Conservation (phyloP, 1,284 basidiomycete genomes). For the Sanghuangporus sanghuang region DNA sequence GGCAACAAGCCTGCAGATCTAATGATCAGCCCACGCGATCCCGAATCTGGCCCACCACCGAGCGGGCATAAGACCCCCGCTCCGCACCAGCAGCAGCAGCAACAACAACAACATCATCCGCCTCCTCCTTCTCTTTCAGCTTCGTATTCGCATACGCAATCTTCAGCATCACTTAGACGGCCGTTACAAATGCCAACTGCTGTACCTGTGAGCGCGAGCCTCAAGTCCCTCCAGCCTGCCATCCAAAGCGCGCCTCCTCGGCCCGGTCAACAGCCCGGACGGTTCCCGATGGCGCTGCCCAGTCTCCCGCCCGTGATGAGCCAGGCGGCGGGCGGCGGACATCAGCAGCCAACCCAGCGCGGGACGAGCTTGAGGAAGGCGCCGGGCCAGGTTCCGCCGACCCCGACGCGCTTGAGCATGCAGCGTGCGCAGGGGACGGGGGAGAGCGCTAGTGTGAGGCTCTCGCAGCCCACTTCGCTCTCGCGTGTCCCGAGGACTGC, state of each 20-base stretch:
- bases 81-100: not conserved
- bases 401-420: conserved; percentile 59
- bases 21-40: conserved; percentile 62
- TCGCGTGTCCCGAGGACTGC: conserved; percentile 17
- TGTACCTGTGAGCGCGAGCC: conserved; percentile 4
- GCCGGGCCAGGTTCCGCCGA: conserved; percentile 52
- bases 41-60: conserved; percentile 31
- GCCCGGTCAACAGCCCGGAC: conserved; percentile 35
- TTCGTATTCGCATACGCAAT: not conserved
- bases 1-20: conserved; percentile 75
- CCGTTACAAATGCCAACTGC: not conserved
- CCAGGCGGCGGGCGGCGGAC: conserved; percentile 30
- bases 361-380: conserved; percentile 4
- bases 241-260: conserved; percentile 73
- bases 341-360: conserved; percentile 27
- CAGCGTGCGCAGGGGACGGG: conserved; percentile 26
- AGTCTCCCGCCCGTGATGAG: conserved; percentile 53
- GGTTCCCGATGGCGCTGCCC: conserved; percentile 55
- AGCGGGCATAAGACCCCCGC: not conserved
- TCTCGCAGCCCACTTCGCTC: conserved; percentile 19
- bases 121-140: not conserved
- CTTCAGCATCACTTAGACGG: not conserved
- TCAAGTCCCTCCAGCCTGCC: conserved; percentile 48
- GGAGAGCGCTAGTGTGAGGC: conserved; percentile 18
- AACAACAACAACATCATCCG: not conserved